A percentile compares a stretch with the other conserved stretches of the same genome.
phyloP scores from a whole-genome alignment of 1,284 basidiomycete species.

The Ceratobasidium sp. region DNA sequence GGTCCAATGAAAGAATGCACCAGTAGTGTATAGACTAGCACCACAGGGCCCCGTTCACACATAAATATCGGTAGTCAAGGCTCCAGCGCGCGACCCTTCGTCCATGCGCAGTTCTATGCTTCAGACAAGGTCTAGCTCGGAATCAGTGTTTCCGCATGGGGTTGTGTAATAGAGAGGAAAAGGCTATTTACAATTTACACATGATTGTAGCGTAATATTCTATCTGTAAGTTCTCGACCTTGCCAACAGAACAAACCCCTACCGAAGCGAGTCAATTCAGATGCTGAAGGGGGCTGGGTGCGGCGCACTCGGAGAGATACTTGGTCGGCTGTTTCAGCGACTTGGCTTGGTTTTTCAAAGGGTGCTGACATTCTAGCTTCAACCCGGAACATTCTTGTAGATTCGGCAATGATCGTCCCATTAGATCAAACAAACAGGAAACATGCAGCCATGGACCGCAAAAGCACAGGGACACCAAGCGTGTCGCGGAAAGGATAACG shows the following conservation, averaged over 20 bases:
- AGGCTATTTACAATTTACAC: constrained; percentile 1
- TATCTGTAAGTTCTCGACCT: constrained; percentile 11
- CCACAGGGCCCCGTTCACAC: neutral
- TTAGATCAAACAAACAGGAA: constrained; percentile 14
- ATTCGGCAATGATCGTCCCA: constrained; percentile 1
- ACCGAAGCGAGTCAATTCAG: constrained; percentile 12
- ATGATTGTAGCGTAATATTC: constrained; percentile 5
- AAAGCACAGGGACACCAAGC: neutral
- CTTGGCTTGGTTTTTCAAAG: no score
- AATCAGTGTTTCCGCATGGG: constrained; percentile 14
- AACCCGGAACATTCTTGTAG: neutral
- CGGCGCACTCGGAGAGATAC: neutral
- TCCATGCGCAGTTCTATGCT: neutral
- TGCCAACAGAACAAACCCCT: constrained; percentile 11
- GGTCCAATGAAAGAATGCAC: neutral
- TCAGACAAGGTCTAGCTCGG: constrained; percentile 21
- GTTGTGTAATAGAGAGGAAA: neutral
- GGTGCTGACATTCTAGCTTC: constrained; percentile 13
- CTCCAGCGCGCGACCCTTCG: constrained; percentile 9
- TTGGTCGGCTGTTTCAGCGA: neutral
- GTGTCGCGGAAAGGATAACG: constrained; percentile 20
- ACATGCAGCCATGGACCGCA: neutral
- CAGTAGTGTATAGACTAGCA: neutral
- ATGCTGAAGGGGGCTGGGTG: neutral
- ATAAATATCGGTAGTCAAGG: constrained; percentile 23